A percentile compares a stretch with the other conserved stretches of the same genome.
Evolutionary conservation across 768 basidiomycete genomes (phyloP).

Genomic region (Obba rivulosa): DNA sequence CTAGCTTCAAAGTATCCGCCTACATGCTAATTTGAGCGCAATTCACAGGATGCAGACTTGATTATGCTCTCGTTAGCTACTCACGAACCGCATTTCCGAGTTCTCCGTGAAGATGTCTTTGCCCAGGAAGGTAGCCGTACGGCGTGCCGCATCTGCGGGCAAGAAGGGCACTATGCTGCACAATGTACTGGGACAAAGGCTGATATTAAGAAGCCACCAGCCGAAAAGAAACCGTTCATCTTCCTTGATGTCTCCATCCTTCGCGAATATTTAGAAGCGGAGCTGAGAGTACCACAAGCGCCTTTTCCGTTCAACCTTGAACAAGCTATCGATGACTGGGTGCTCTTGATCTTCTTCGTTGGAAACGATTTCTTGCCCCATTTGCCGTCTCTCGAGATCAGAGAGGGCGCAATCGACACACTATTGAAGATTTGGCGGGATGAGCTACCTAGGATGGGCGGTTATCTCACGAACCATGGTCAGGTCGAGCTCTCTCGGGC

Average conservation of each 20-base stretch:
- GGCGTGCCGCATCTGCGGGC: conserved; percentile 89
- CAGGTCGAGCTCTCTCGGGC: conserved; percentile 78
- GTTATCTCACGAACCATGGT: conserved; percentile 93
- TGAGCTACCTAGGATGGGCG: conserved; percentile 93
- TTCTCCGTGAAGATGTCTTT: conserved; percentile 97
- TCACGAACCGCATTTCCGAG: conserved; percentile 97
- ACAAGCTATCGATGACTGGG: conserved; percentile 99
- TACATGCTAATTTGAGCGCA: conserved; percentile 11
- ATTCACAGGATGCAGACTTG: conserved; percentile 88
- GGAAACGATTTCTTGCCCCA: conserved; percentile 99
- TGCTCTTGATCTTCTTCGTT: conserved; percentile 99
- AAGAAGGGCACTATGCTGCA: conserved; percentile 92
- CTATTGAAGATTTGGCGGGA: conserved; percentile 93
- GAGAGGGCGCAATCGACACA: conserved; percentile 98
- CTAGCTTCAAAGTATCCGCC: not conserved
- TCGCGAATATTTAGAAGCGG: conserved; percentile 96
- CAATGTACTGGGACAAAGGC: conserved; percentile 84
- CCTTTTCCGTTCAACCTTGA: conserved; percentile 91
- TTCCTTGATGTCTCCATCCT: conserved; percentile 96
- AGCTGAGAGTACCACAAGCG: conserved; percentile 75
- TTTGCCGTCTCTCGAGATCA: conserved; percentile 95
- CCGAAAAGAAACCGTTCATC: conserved; percentile 94
- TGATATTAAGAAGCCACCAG: conserved; percentile 58
- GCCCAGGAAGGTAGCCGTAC: conserved; percentile 68
- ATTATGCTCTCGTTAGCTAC: conserved; percentile 99